These are phyloP conservation scores for Bisporella sp. DNA, from an alignment of 2,329 filamentous ascomycete genomes.

Conservation along the genomic window DNA sequence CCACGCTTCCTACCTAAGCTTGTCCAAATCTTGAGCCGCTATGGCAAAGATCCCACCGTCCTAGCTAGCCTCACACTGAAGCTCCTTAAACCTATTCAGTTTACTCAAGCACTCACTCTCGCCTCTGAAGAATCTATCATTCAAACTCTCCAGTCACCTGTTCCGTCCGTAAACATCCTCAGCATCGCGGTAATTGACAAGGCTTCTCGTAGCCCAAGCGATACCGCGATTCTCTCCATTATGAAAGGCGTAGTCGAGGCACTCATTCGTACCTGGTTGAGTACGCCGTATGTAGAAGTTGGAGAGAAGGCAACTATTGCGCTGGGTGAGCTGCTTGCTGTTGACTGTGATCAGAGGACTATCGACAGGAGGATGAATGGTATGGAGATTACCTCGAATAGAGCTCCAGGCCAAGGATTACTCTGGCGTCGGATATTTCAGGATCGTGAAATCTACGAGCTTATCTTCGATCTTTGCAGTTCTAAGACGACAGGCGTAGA, in stretches of 20 bases:
- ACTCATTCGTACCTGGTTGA: constrained; percentile 46
- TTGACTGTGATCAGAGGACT: constrained; percentile 40
- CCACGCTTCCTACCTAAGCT: constrained; percentile 47
- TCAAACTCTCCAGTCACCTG: constrained; percentile 44
- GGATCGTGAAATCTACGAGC: constrained; percentile 35
- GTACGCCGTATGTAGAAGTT: constrained; percentile 45
- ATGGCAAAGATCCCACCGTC: constrained; percentile 41
- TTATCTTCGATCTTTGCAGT: constrained; percentile 36
- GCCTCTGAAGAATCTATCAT: constrained; percentile 45
- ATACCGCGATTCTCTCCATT: constrained; percentile 43
- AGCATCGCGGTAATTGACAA: constrained; percentile 51
- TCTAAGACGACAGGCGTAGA: constrained; percentile 14
- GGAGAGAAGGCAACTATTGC: constrained; percentile 45
- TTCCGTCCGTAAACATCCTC: constrained; percentile 50
- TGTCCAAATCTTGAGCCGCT: constrained; percentile 44
- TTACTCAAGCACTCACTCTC: constrained; percentile 43
- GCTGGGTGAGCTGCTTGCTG: constrained; percentile 46
- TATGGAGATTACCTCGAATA: constrained; percentile 31
- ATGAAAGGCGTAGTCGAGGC: constrained; percentile 41
- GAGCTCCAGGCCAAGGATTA: constrained; percentile 40
- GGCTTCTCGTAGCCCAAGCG: constrained; percentile 39
- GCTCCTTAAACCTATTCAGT: constrained; percentile 46
- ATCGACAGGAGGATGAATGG: constrained; percentile 26
- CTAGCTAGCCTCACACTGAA: constrained; percentile 48
- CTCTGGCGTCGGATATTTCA: constrained; percentile 48